phyloP scores from a whole-genome alignment of 2,329 filamentous ascomycete species.

The Bipolaris gigantea region DNA sequence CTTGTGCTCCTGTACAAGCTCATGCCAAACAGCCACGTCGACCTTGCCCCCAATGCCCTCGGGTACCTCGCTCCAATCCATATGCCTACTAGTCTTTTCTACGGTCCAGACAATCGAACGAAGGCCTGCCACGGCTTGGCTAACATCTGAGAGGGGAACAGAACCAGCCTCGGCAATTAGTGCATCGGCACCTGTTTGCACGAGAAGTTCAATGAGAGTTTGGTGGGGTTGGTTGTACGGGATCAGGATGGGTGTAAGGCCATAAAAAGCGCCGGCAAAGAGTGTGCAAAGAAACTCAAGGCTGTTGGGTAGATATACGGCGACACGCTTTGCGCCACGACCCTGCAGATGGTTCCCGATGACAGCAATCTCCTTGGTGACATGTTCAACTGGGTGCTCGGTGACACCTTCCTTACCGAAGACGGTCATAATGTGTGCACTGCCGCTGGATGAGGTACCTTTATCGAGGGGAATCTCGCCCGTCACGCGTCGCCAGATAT shows the following conservation, averaged over 20 bases:
- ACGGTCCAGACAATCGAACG: constrained; percentile 87
- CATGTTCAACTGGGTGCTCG: constrained; percentile 69
- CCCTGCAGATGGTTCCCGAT: constrained; percentile 77
- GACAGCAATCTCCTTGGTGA: constrained; percentile 84
- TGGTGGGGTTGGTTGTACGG: constrained; percentile 77
- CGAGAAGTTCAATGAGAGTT: constrained; percentile 70
- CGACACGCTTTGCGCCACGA: constrained; percentile 71
- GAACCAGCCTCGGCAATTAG: constrained; percentile 83
- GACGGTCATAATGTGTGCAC: constrained; percentile 76
- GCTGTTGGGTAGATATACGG: constrained; percentile 90
- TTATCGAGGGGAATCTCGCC: constrained; percentile 66
- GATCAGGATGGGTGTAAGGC: constrained; percentile 78
- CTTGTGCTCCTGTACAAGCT: constrained; percentile 71
- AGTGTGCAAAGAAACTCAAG: constrained; percentile 80
- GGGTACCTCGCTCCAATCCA: constrained; percentile 93
- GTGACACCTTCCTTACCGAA: constrained; percentile 73
- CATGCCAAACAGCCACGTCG: constrained; percentile 89
- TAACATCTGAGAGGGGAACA: constrained; percentile 76
- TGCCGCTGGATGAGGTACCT: constrained; percentile 64
- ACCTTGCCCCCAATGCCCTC: constrained; percentile 73
- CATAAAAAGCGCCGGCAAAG: constrained; percentile 88
- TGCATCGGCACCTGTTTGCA: constrained; percentile 73
- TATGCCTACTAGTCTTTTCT: constrained; percentile 83
- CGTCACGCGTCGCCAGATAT: constrained; percentile 80
- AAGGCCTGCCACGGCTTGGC: constrained; percentile 69